phyloP scores from a whole-genome alignment of 1,284 basidiomycete genomes.

The Pseudozyma sp. region DNA sequence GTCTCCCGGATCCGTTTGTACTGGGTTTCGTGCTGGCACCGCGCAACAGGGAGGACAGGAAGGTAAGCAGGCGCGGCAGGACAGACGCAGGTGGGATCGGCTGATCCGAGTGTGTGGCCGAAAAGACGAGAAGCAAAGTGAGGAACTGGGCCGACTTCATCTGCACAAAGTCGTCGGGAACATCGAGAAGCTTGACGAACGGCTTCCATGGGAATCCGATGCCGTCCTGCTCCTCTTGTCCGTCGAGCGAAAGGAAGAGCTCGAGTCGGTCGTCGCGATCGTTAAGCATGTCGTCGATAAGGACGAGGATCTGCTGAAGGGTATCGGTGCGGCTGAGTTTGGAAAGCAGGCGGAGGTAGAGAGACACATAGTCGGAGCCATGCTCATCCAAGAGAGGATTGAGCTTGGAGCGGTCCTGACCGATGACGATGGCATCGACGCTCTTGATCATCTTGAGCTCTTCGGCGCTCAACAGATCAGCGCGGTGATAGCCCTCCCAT shows the following conservation, averaged over 20 bases:
- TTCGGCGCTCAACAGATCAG: slow-evolving; percentile 86
- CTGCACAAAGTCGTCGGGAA: slow-evolving; percentile 91
- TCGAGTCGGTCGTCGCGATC: slow-evolving; percentile 71
- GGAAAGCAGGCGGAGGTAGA: slow-evolving; percentile 90
- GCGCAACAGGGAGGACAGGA: slow-evolving; percentile 43
- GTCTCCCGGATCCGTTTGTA: slow-evolving; percentile 4
- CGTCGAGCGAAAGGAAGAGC: slow-evolving; percentile 63
- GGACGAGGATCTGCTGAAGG: slow-evolving; percentile 89
- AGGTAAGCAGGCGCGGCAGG: slow-evolving; percentile 42
- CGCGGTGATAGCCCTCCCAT: slow-evolving; percentile 98
- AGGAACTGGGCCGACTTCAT: slow-evolving; percentile 89
- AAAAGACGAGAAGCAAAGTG: slow-evolving; percentile 77
- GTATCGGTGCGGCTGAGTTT: slow-evolving; percentile 93
- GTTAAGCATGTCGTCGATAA: slow-evolving; percentile 87
- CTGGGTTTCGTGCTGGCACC: slow-evolving; percentile 35
- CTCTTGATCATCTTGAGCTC: slow-evolving; percentile 82
- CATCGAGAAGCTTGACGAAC: slow-evolving; percentile 82
- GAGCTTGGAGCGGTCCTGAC: slow-evolving; percentile 88
- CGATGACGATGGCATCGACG: slow-evolving; percentile 83
- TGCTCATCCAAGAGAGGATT: slow-evolving; percentile 74
- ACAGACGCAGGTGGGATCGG: slow-evolving; percentile 39
- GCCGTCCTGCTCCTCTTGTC: slow-evolving; percentile 47
- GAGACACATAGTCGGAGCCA: slow-evolving; percentile 77
- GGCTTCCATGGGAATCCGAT: slow-evolving; percentile 87
- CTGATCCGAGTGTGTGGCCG: slow-evolving; percentile 33